Evolutionary conservation across 2,329 filamentous ascomycete genomes (phyloP).

Genomic region (Aspergillus viridinutans): DNA sequence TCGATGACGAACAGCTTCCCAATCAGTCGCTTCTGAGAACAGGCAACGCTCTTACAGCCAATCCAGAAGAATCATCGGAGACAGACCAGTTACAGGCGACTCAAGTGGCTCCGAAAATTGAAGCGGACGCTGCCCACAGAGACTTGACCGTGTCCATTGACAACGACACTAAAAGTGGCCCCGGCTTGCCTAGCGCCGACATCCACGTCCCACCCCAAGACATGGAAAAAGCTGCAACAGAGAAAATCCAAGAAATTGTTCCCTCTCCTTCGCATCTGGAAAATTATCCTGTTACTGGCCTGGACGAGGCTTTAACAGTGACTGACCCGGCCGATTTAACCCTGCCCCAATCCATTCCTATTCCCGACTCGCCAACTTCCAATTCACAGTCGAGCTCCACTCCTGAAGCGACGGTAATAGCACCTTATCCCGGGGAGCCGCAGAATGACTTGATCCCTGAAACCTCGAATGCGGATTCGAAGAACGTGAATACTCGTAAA

Average conservation of each 20-base stretch:
- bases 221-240: constrained; percentile 20
- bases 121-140: constrained; percentile 21
- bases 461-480: constrained; percentile 16
- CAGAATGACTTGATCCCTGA: constrained; percentile 22
- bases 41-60: constrained; percentile 10
- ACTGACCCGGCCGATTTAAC: constrained; percentile 12
- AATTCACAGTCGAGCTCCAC: constrained; percentile 12
- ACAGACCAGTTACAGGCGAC: constrained; percentile 12
- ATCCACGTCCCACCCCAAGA: constrained; percentile 25
- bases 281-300: constrained; percentile 11
- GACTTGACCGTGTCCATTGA: constrained; percentile 21
- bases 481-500: constrained; percentile 22
- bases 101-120: constrained; percentile 18
- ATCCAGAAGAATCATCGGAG: constrained; percentile 9
- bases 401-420: constrained; percentile 18
- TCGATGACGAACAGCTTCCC: constrained; percentile 13
- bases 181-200: constrained; percentile 28
- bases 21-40: constrained; percentile 12
- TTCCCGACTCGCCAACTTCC: constrained; percentile 15
- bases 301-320: constrained; percentile 13
- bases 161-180: constrained; percentile 24
- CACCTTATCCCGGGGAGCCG: constrained; percentile 16
- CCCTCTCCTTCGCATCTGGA: constrained; percentile 16
- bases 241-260: constrained; percentile 15
- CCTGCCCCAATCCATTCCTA: constrained; percentile 8